These are phyloP conservation scores for Ophiostoma fasciatum DNA, from an alignment of 2,329 filamentous ascomycete species.

Conservation along the genomic window DNA sequence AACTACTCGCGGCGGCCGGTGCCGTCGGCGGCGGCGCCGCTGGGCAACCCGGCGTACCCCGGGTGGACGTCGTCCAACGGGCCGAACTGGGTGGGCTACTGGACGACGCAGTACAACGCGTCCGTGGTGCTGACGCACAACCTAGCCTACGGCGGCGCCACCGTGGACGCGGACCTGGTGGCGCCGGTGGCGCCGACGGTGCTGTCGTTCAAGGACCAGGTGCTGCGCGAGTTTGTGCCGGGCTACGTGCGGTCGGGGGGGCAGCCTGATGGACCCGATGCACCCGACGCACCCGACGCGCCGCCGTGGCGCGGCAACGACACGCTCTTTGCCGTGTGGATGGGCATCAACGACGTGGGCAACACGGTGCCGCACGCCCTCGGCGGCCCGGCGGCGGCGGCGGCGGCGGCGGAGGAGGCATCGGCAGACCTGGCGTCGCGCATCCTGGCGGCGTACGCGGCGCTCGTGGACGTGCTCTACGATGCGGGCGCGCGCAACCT, in stretches of 20 bases:
- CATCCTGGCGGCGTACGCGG: conserved; percentile 29
- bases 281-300: conserved; percentile 13
- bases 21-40: conserved; percentile 36
- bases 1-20: conserved; percentile 28
- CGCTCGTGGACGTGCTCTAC: conserved; percentile 31
- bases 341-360: conserved; percentile 40
- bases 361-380: conserved; percentile 28
- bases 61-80: conserved; percentile 32
- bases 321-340: conserved; percentile 34
- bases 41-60: conserved; percentile 43
- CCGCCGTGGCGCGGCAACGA: conserved; percentile 26
- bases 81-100: conserved; percentile 32
- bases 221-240: conserved; percentile 22
- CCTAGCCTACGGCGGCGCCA: conserved; percentile 35
- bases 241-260: conserved; percentile 13
- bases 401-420: too few species aligned
- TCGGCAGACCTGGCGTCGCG: conserved; percentile 22
- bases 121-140: conserved; percentile 31
- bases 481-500: conserved; percentile 41
- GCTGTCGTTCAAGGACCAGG: conserved; percentile 36
- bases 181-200: conserved; percentile 31
- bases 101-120: conserved; percentile 26
- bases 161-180: conserved; percentile 32
- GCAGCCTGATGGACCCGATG: neutral
- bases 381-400: conserved; percentile 24